Evolutionary conservation across 2,329 filamentous ascomycete genomes (phyloP), one percentile per base, ranked within the genome.

Genomic region (Ceratocystis huliohia): DNA sequence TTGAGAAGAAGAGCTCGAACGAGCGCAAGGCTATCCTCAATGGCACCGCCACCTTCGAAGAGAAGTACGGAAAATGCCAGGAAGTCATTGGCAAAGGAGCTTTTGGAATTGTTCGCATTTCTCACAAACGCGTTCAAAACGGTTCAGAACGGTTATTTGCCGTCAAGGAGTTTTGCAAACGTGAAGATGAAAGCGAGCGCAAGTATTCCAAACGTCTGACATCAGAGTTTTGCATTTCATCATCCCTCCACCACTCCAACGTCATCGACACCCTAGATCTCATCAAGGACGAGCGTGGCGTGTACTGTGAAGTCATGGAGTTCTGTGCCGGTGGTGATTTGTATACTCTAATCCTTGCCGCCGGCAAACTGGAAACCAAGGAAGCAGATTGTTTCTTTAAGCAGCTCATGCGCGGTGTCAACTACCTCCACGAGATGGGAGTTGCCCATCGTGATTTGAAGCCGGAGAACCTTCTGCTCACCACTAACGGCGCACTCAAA

Each of bases 381-480:
- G 94, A 99, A 76, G 93, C 94, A 68, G 94, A 99, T 75, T 99
- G 94, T 77, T 95, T 94, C 76, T 99, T 99, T 81, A 96, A 97
- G 78, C 94, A 99, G 76, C 86, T 97, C 76, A 97, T 99, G 93
- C 89, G 94, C 67, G 94, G 94, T 69, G 94, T 99, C 64, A 93
- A 97, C 76, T 99, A 99, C 75, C 91, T 99, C 80, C 94, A 99
- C 77, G 93, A 97, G 74, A 99, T 97, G 94, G 94, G 94, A 66
- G 94, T 99, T 30, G 93, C 94, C 13, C 94, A 99, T 75, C 89
- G 94, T 69, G 94, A 99, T 73, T 79, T 99, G 59, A 99, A 99
- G 76, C 94, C 94, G 0, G 94, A 99, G 76, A 99, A 99, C 71
- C 82, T 99, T 13, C 85, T 99, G 0, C 81, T 99, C 66, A 99